These are phyloP conservation scores for Alloascoidea hylecoeti DNA, from an alignment of 805 yeast genomes.

Conservation along the genomic window DNA sequence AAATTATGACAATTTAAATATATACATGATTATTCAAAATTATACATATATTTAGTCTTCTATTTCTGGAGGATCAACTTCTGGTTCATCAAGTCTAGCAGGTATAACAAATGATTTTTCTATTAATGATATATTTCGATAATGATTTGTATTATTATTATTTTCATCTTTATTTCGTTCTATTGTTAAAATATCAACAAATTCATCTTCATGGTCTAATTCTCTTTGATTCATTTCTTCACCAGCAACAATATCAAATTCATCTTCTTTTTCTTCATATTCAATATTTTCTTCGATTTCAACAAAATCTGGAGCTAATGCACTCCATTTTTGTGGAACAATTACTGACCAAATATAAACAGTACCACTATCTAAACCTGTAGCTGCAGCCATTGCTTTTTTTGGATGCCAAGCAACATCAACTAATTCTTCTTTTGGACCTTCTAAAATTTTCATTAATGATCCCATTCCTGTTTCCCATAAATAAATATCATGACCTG, in stretches of 20 bases:
- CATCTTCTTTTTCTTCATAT: constrained; percentile 82
- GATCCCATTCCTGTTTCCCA: constrained; percentile 91
- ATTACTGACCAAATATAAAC: constrained; percentile 72
- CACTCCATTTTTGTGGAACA: constrained; percentile 90
- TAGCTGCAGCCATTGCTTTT: constrained; percentile 62
- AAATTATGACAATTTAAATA: too few species aligned
- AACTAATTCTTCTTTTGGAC: constrained; percentile 76
- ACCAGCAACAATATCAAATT: constrained; percentile 69
- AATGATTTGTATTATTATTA: constrained; percentile 41
- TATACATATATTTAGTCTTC: too few species aligned
- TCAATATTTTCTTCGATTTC: constrained; percentile 88
- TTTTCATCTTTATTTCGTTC: constrained; percentile 50
- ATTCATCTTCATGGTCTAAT: constrained; percentile 43
- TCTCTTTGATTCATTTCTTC: constrained; percentile 48
- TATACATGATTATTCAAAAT: too few species aligned
- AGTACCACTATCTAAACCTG: constrained; percentile 74
- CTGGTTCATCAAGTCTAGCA: constrained; percentile 15
- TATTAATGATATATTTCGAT: constrained; percentile 19
- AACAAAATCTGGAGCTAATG: constrained; percentile 90
- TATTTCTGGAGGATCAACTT: constrained; percentile 11
- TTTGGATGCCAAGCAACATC: constrained; percentile 80
- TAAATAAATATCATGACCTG: constrained; percentile 77
- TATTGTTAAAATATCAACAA: constrained; percentile 49
- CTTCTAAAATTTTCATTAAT: constrained; percentile 79
- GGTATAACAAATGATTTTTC: constrained; percentile 49